These are phyloP conservation scores for Chytridiales sp. DNA, from an alignment of 371 early-diverging fungal genomes.

Conservation along the genomic window DNA sequence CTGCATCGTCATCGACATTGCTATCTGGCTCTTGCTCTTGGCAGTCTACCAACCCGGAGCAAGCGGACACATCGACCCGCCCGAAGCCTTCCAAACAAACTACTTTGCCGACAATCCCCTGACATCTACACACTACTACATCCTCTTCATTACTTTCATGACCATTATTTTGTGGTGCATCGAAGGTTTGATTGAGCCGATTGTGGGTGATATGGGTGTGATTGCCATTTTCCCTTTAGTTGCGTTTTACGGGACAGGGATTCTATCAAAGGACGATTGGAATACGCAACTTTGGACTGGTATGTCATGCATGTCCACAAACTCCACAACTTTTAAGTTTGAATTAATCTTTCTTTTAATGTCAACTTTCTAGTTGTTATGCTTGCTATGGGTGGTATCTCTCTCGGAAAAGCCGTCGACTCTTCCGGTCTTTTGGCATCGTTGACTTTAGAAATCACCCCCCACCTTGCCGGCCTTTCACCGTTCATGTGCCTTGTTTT, in stretches of 20 bases:
- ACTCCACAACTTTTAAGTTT: slow-evolving; percentile 4
- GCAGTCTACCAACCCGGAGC: slow-evolving; percentile 64
- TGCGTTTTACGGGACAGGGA: slow-evolving; percentile 84
- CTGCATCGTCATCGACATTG: slow-evolving; percentile 64
- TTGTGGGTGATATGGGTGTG: slow-evolving; percentile 90
- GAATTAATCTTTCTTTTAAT: background rate
- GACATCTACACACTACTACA: slow-evolving; percentile 61
- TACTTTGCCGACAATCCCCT: slow-evolving; percentile 53
- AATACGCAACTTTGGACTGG: slow-evolving; percentile 63
- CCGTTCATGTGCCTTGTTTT: slow-evolving; percentile 67
- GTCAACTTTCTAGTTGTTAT: slow-evolving; percentile 66
- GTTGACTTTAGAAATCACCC: slow-evolving; percentile 70
- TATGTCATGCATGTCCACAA: slow-evolving; percentile 21
- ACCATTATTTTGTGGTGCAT: slow-evolving; percentile 89
- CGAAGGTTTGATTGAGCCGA: slow-evolving; percentile 64
- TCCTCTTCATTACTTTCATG: slow-evolving; percentile 58
- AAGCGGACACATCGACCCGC: slow-evolving; percentile 27
- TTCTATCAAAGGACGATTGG: slow-evolving; percentile 92
- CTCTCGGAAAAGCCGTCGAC: slow-evolving; percentile 89
- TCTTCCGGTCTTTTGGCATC: slow-evolving; percentile 77
- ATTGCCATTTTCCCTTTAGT: slow-evolving; percentile 91
- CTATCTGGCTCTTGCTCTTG: slow-evolving; percentile 82
- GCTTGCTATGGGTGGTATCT: slow-evolving; percentile 92
- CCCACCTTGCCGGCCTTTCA: slow-evolving; percentile 59
- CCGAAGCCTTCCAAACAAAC: slow-evolving; percentile 20